Conservation (phyloP, 208 protist genomes). For the Acanthamoeba quina region DNA sequence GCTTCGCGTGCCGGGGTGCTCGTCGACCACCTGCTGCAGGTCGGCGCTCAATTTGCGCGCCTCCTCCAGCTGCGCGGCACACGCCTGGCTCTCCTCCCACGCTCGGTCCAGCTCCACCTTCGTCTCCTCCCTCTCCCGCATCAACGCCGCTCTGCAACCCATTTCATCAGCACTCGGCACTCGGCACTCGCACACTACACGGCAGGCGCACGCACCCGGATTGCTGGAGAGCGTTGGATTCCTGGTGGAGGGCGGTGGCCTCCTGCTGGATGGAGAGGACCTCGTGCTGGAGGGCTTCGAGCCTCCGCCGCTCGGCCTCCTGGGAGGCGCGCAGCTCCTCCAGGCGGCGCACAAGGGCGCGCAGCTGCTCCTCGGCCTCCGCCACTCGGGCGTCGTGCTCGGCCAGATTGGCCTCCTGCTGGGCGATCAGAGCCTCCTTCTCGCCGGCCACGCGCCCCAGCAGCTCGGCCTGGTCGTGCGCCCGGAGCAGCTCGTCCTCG, state of each 20-base stretch:
- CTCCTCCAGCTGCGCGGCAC: background rate
- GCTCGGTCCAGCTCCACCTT: background rate
- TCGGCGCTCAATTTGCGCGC: background rate
- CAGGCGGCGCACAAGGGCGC: background rate
- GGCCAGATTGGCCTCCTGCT: background rate
- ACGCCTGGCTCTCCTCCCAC: background rate
- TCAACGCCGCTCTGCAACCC: background rate
- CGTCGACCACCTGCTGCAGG: background rate
- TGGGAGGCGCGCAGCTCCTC: background rate
- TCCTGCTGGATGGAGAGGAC: background rate
- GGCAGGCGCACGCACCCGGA: background rate
- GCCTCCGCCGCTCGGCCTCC: background rate
- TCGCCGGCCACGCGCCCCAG: background rate
- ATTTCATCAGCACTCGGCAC: background rate
- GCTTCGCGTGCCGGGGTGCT: background rate
- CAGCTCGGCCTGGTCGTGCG: background rate
- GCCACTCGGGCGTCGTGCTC: background rate
- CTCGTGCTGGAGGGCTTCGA: background rate
- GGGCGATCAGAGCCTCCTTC: background rate
- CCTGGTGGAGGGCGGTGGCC: background rate
- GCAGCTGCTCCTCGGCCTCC: background rate
- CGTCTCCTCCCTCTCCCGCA: background rate
- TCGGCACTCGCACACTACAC: background rate
- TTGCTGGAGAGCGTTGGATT: background rate
- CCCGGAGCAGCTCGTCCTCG: background rate